Evolutionary conservation across 345 rosid genomes (phyloP), one percentile per base, ranked within the genome.

Genomic region (Psidium guajava): DNA sequence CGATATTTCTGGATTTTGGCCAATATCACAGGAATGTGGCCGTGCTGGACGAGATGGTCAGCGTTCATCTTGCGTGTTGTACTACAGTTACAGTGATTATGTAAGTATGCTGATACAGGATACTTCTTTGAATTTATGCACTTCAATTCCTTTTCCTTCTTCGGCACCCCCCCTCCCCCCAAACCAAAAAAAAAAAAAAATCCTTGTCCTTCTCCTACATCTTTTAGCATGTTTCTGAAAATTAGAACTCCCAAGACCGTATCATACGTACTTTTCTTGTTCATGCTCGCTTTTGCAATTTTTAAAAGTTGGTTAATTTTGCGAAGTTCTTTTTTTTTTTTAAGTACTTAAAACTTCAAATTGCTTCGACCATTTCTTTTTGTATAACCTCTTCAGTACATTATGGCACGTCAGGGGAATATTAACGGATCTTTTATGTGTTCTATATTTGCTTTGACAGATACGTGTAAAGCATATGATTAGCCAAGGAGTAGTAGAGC

Each of bases 1-100:
- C 36, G 47, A 69, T 69, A 5, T 32, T 69, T 69, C 80, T 69
- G 47, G 47, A 69, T 69, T 36, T 69, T 69, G 80, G 47, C 42
- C 22, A 69, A 69, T 69, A 69, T 69, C 51, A 84, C 86, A 97
- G 99, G 99, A 97, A 90, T 97, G 99, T 28, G 99, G 99, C 64
- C 98, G 98, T 87, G 99, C 99, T 84, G 99, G 99, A 88, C 92
- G 99, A 89, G 99, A 97, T 89, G 99, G 98, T 59, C 98, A 91
- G 87, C 94, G 92, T 64, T 89, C 99, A 51, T 97, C 99, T 84
- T 97, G 99, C 86, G 91, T 97, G 83, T 87, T 97, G 91, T 97
- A 94, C 90, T 97, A 97, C 87, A 94, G 94, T 86, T 97, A 97
- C 90, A 91, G 96, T n/a, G 99, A 97, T 88, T 97, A 94, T 88